Base-by-base conservation (phyloP, 441 rosid genomes). In the Daphne laureola region DNA sequence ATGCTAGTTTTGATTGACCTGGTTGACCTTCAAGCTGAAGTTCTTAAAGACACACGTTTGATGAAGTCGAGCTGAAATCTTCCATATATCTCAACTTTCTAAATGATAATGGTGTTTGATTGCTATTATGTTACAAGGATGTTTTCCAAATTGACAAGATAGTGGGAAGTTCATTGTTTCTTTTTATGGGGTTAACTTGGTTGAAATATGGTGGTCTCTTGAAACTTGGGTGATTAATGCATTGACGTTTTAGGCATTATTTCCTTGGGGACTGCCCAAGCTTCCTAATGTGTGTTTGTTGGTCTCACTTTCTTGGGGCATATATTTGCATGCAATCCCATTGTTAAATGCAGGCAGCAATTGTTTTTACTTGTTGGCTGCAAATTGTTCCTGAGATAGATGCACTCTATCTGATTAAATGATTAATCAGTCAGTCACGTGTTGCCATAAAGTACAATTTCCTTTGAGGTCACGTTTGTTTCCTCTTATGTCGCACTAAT, bases 1-100 rank as follows among this genome's bases (percentile, higher is more conserved):
- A 93, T 70, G 97, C 96, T 55, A 92, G 94, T 70, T 89, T 78
- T 67, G 95, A 90, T 77, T 93, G 78, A 82, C 64, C 46, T 18
- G 58, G 3, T 50, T 62, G 54, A 53, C 51, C 43, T 45, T 7
- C 21, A 25, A 42, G 27, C 47, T 57, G 17, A 17, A 48, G 36
- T 23, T 17, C 40, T 46, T 44, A 48, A 38, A n/a, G 13, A 8
- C 43, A n/a, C 40, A 35, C 1, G 15, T 9, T 23, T 3, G 43
- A 26, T 36, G 54, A 3, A 8, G 16, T 42, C 40, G 42, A 46
- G 57, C 9, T 21, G 23, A 36, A 46, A 23, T 4, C 38, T 31
- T 31, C 11, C 8, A 31, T 31, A 0, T 31, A 31, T 40, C 36
- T 9, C 46, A 21, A 25, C 18, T 16, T 14, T 58, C 31, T 17